Evolutionary conservation across 441 rosid genomes (phyloP).

Genomic region (Arabidopsis lyrata): DNA sequence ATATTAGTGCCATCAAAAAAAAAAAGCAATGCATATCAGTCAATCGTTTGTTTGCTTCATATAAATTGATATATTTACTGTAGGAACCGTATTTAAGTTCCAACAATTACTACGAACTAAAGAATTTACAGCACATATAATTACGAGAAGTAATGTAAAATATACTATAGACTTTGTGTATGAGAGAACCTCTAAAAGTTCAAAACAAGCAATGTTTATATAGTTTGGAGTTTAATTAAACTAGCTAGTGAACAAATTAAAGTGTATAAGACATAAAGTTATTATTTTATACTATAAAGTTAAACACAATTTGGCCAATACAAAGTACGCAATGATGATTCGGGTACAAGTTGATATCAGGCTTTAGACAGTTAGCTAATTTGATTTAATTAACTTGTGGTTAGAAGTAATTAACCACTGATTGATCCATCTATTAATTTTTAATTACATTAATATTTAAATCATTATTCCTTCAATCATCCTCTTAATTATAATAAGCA

Average conservation of each 20-base stretch:
- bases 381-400: constrained; percentile 12
- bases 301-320: not conserved
- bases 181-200: not conserved
- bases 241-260: not conserved
- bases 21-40: too few relatives aligned
- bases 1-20: not conserved
- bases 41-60: not conserved
- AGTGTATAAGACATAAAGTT: not conserved
- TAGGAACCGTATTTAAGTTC: not conserved
- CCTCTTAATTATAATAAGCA: constrained; percentile 24
- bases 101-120: not conserved
- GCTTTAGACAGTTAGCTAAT: not conserved
- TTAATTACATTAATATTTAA: not conserved
- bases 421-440: constrained; percentile 24
- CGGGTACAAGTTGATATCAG: constrained; percentile 26
- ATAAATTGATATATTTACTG: not conserved
- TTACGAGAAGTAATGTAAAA: not conserved
- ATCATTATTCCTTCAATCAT: constrained; percentile 2
- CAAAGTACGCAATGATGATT: constrained; percentile 2
- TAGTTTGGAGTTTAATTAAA: not conserved
- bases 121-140: not conserved
- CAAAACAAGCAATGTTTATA: not conserved
- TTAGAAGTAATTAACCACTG: constrained; percentile 10
- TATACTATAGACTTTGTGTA: not conserved
- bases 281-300: not conserved